phyloP scores from a whole-genome alignment of 2,329 filamentous ascomycete species.

The Sphaceloma murrayae region DNA sequence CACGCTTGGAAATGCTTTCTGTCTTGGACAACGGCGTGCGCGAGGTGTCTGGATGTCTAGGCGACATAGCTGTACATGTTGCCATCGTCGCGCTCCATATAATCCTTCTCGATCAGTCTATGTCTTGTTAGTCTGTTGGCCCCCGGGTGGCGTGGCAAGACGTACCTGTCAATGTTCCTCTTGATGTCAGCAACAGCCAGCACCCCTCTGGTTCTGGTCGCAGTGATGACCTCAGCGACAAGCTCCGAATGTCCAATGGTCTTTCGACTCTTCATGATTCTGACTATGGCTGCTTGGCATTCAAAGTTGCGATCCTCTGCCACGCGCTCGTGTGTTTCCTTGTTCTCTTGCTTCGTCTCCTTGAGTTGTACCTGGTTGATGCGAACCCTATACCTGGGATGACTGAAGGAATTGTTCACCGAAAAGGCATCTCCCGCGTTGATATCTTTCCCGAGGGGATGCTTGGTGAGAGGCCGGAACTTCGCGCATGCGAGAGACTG shows the following conservation, averaged over 20 bases:
- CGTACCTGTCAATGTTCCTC: constrained; percentile 88
- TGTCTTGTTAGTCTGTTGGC: constrained; percentile 21
- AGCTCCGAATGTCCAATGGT: constrained; percentile 76
- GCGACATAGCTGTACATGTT: constrained; percentile 44
- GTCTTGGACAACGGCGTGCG: no score
- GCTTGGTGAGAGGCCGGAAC: constrained; percentile 71
- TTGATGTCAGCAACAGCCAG: constrained; percentile 85
- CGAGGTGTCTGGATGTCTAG: constrained; percentile 22
- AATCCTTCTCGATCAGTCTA: constrained; percentile 86
- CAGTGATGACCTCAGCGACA: constrained; percentile 82
- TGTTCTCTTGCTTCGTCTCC: constrained; percentile 91
- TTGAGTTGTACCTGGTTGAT: constrained; percentile 98
- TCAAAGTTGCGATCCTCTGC: constrained; percentile 87
- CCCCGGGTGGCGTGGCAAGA: constrained; percentile 21
- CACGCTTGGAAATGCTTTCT: no score
- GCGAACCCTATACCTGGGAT: constrained; percentile 84
- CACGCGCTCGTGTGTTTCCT: constrained; percentile 83
- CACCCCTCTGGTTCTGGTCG: constrained; percentile 77
- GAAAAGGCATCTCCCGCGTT: constrained; percentile 70
- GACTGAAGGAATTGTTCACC: constrained; percentile 66
- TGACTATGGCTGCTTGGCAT: constrained; percentile 90
- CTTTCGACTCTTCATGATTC: constrained; percentile 95
- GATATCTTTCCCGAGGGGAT: constrained; percentile 71
- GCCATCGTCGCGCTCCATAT: constrained; percentile 70
- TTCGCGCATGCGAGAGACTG: constrained; percentile 93